Evolutionary conservation across 2,329 filamentous ascomycete genomes (phyloP), one percentile per base, ranked within the genome.

Genomic region (Aspergillus sp.): DNA sequence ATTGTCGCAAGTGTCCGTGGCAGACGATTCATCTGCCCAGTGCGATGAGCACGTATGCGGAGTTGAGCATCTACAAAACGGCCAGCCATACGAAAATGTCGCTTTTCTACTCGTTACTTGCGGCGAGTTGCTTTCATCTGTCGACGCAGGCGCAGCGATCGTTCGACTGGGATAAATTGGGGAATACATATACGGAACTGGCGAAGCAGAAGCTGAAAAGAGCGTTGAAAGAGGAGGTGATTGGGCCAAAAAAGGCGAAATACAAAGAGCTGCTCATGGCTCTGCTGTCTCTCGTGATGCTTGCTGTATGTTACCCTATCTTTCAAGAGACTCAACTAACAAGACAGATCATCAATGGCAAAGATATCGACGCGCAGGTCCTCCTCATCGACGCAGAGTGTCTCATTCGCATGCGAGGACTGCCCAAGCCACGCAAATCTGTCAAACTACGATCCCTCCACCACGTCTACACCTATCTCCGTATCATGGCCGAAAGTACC

Each of bases 201-300:
- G 44, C 51, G 3, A 47, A 43, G 26, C 36, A 47, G 9, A 45
- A 56, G 29, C 47, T 58, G 19, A 42, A 56, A 30, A 13, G 37
- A 27, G 51, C 52, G 9, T 33, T 61, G 7, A 37, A 51, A 28
- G 31, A 49, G 12, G 58, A 61, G 37, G 43, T 48, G 9, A 31
- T 42, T 7, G 46, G 48, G 7, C 26, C 39, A 5, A 31, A 31
- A 11, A 52, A 47, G 39, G 51, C 51, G 3, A 60, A 59, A 43
- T 62, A 62, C 31, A 62, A 62, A 44, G 56, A 62, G 33, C 49
- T 58, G 31, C 49, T 61, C 6, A 56, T 57, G 45, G 52, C 55
- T 19, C 37, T 58, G 1, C 40, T 55, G 8, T 53, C 50, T 26
- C 50, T 56, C 19, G 40, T 54, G 13, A 45, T 52, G 9, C 49